These are phyloP conservation scores for Cyanophora paradoxa DNA, from an alignment of 78 protist species.

Conservation along the genomic window DNA sequence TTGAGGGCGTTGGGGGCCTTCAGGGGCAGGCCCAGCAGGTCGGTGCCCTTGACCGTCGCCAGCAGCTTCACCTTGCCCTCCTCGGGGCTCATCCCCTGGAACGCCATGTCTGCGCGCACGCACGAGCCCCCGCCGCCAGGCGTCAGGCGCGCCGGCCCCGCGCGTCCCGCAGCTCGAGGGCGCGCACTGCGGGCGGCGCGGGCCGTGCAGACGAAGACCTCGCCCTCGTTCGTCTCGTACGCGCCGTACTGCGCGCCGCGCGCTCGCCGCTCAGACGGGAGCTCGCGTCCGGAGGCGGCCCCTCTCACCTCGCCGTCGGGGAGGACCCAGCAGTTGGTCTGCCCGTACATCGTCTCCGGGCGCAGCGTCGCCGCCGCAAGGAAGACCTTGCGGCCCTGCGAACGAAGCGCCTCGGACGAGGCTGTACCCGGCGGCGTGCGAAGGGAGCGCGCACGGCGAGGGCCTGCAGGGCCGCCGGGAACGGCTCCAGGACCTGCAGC, in stretches of 20 bases:
- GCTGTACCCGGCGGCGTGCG: not conserved
- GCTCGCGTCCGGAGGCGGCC: not conserved
- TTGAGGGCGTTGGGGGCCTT: constrained; percentile 78
- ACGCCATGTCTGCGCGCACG: constrained; percentile 74
- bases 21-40: constrained; percentile 79
- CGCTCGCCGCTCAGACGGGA: not conserved
- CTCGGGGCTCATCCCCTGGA: constrained; percentile 64
- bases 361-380: constrained; percentile 98
- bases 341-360: constrained; percentile 99
- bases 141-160: too few relatives aligned
- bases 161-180: too few relatives aligned
- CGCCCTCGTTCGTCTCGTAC: constrained; percentile 50
- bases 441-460: constrained; percentile 3
- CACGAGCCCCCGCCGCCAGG: too few relatives aligned
- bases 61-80: constrained; percentile 49
- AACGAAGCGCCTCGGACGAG: not conserved
- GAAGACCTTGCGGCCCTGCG: constrained; percentile 58
- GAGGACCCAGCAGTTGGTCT: constrained; percentile 97
- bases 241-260: constrained; percentile 75
- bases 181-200: constrained; percentile 66
- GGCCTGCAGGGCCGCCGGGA: constrained; percentile 42
- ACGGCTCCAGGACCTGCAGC: constrained; percentile 64
- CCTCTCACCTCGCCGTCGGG: constrained; percentile 62
- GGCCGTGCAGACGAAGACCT: constrained; percentile 69
- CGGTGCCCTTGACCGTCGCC: constrained; percentile 59